Evolutionary conservation across 1,284 basidiomycete species (phyloP).

Genomic region (Hemileia vastatrix): DNA sequence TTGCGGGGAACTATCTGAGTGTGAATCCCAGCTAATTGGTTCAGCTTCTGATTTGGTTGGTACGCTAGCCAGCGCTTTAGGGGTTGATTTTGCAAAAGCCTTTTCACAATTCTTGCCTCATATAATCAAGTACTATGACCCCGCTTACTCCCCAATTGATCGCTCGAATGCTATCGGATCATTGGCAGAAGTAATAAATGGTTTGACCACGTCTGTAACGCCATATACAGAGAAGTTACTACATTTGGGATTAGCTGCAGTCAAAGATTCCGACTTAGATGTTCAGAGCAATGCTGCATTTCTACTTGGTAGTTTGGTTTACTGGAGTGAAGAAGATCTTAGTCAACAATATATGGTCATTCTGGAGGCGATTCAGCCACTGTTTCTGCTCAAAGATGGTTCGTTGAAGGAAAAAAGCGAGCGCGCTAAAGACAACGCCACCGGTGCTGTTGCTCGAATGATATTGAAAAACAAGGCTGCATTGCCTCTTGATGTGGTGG

Average conservation of each 20-base stretch:
- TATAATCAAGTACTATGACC: slow-evolving; percentile 77
- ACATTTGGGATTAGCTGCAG: slow-evolving; percentile 69
- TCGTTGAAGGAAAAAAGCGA: slow-evolving; percentile 60
- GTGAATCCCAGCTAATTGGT: slow-evolving; percentile 88
- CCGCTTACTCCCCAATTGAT: slow-evolving; percentile 60
- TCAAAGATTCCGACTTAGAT: slow-evolving; percentile 76
- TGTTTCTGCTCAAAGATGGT: slow-evolving; percentile 63
- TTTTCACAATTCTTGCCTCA: slow-evolving; percentile 80
- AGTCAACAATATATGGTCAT: slow-evolving; percentile 70
- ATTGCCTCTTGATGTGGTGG: slow-evolving; percentile 69
- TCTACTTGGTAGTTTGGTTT: slow-evolving; percentile 80
- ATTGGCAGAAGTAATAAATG: slow-evolving; percentile 88
- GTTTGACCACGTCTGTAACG: slow-evolving; percentile 78
- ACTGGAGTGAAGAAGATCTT: slow-evolving; percentile 75
- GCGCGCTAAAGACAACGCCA: slow-evolving; percentile 81
- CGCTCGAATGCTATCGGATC: slow-evolving; percentile 87
- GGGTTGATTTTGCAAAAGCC: slow-evolving; percentile 70
- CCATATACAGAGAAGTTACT: slow-evolving; percentile 69
- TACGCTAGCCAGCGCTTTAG: slow-evolving; percentile 74
- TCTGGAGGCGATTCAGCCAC: slow-evolving; percentile 66
- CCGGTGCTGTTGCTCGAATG: slow-evolving; percentile 81
- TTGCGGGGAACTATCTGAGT: slow-evolving; percentile 71
- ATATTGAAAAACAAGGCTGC: slow-evolving; percentile 71
- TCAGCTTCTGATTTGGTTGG: slow-evolving; percentile 92
- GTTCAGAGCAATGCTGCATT: slow-evolving; percentile 96